Base-by-base conservation (phyloP, 2,329 filamentous ascomycete genomes). In the Davidsoniella neocaledoniae region DNA sequence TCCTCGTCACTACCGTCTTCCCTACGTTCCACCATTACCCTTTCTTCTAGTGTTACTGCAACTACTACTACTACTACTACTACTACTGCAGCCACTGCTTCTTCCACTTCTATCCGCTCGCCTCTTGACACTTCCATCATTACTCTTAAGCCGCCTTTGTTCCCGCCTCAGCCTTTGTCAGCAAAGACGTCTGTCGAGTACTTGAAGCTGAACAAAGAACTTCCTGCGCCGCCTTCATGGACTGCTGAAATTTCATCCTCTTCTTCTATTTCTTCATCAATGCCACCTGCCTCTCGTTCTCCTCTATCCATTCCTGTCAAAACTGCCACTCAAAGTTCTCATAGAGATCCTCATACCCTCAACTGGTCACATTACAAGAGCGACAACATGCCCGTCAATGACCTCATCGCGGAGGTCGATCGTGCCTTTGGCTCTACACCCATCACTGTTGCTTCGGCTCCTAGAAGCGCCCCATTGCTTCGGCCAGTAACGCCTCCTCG, bases 151-250 rank as follows among this genome's bases (percentile, higher is more conserved):
- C 43, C 41, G n/a, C 29, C 26, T 44, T 36, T 39, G 38, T 25
- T 12, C n/a, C 43, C 49, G 42, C 48, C 38, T 10, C 29, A 47
- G 33, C 21, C 49, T 26, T 33, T 49, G 48, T 47, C 49, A 46
- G 39, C 55, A 50, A 46, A 56, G 50, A 50, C 54, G 43, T 38
- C 55, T 55, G 19, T 52, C 52, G 38, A 49, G 26, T 49, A 33
- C 29, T 49, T 16, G 23, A 43, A 23, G 23, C 26, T 36, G 6
- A 38, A 36, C 38, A 42, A 42, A 29, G 41, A 21, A 21, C 41
- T 23, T 36, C 33, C 46, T 6, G 19, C 14, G 12, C 17, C n/a
- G 19, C n/a, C 39, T 29, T 14, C 16, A 16, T 38, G 38, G 29
- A 12, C 23, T 26, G 19, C 23, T 23, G 21, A 5, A 23, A 23